A percentile compares a stretch with the other conserved stretches of the same genome.
phyloP scores from a whole-genome alignment of 495 filamentous ascomycete genomes.

The Daldinia vernicosa region DNA sequence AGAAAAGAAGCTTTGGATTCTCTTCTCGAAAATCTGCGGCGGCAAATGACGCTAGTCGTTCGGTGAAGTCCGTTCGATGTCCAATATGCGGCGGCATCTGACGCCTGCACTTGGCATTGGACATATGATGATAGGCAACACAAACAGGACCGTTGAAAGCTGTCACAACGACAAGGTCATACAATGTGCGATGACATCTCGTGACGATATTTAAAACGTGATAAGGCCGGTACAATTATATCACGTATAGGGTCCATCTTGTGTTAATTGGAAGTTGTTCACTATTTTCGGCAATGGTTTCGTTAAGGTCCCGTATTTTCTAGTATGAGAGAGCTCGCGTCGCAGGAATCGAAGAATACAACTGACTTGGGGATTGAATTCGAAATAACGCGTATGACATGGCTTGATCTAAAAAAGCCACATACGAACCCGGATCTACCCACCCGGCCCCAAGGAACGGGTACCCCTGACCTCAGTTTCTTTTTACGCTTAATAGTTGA shows the following conservation, averaged over 20 bases:
- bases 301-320: neutral
- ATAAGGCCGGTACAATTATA: neutral
- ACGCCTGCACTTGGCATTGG: constrained; percentile 4
- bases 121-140: constrained; percentile 9
- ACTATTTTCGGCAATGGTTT: neutral
- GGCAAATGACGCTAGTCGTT: constrained; percentile 12
- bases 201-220: constrained; percentile 21
- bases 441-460: neutral
- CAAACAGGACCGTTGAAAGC: constrained; percentile 8
- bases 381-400: neutral
- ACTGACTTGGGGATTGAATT: neutral
- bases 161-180: constrained; percentile 30
- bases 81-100: constrained; percentile 2
- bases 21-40: constrained; percentile 17
- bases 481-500: constrained; percentile 19
- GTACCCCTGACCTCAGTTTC: neutral
- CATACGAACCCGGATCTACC: neutral
- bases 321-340: neutral
- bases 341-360: neutral
- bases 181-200: constrained; percentile 29
- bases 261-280: neutral
- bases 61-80: constrained; percentile 2
- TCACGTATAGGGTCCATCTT: constrained; percentile 1
- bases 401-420: neutral
- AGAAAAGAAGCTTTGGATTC: neutral